Evolutionary conservation across 2,329 filamentous ascomycete species (phyloP), one percentile per base, ranked within the genome.

Genomic region (Karstenula rhodostoma): DNA sequence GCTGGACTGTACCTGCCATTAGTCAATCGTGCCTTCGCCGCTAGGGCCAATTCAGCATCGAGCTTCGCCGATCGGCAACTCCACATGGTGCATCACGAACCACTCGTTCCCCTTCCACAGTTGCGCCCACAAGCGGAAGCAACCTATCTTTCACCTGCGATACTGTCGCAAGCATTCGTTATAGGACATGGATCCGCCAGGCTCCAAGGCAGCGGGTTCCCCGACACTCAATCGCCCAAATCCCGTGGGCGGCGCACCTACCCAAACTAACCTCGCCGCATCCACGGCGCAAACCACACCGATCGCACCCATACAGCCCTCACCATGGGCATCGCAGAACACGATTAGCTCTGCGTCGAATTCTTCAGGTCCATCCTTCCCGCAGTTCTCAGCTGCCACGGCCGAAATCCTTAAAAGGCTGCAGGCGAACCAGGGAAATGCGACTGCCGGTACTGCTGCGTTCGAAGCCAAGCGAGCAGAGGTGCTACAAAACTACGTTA

Each of bases 401-500:
- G 76, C 78, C 17, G 77, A 79, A 35, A 79, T 81, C 47, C 68
- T 81, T 7, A 77, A 79, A 62, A 67, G 77, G 37, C 59, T 78
- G 22, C 73, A 76, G 53, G 76, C 76, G 29, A 78, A 74, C 59
- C 67, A 69, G 40, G 73, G 74, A 19, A 70, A 72, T 65, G 67
- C 72, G 33, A 72, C 73, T n/a, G 49, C 49, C 32, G 75, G 77
- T 3, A 77, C 75, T 19, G 75, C 79, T 27, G 79, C 76, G 22
- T 82, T 78, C 66, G 80, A 83, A 64, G 80, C 80, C 17, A 82
- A 81, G 61, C 76, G 78, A 53, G 79, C 81, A 59, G 77, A 81
- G 61, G 77, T 83, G 15, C 69, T 83, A 61, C 78, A 79, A 65
- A 78, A 70, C 59, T 82, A 82, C 72, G 74, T 77, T 35, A 83